Evolutionary conservation across 2,329 filamentous ascomycete species (phyloP).

Genomic region (Dactylellina parvicollis): DNA sequence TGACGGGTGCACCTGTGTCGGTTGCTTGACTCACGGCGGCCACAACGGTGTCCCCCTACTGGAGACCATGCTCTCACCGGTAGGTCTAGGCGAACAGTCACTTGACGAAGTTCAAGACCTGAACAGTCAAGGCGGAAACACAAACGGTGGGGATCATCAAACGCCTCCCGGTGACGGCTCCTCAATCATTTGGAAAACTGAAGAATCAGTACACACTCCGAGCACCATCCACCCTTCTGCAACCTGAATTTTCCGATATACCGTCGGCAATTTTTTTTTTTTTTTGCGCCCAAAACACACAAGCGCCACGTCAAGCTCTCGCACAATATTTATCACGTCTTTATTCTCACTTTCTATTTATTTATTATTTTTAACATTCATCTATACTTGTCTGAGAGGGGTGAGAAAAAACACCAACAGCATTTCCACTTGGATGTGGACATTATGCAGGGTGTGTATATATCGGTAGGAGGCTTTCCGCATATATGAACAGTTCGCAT

Average conservation of each 20-base stretch:
- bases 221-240: neutral
- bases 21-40: conserved; percentile 56
- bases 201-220: conserved; percentile 13
- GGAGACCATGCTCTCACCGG: conserved; percentile 20
- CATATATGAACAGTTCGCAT: too few relatives aligned
- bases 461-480: too few relatives aligned
- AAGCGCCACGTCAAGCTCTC: too few relatives aligned
- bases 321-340: too few relatives aligned
- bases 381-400: too few relatives aligned
- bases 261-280: too few relatives aligned
- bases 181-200: conserved; percentile 30
- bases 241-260: conserved; percentile 1
- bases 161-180: conserved; percentile 1
- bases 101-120: conserved; percentile 10
- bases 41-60: conserved; percentile 33
- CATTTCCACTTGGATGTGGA: too few relatives aligned
- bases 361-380: too few relatives aligned
- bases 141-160: conserved; percentile 11
- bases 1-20: conserved; percentile 57
- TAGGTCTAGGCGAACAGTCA: neutral
- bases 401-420: too few relatives aligned
- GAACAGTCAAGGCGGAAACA: neutral
- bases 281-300: too few relatives aligned
- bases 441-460: too few relatives aligned
- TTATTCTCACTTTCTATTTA: too few relatives aligned